Percentiles rank a stretch among this genome's conserved stretches.
Conservation (phyloP, 345 rosid species). For the Camelina hispida region DNA sequence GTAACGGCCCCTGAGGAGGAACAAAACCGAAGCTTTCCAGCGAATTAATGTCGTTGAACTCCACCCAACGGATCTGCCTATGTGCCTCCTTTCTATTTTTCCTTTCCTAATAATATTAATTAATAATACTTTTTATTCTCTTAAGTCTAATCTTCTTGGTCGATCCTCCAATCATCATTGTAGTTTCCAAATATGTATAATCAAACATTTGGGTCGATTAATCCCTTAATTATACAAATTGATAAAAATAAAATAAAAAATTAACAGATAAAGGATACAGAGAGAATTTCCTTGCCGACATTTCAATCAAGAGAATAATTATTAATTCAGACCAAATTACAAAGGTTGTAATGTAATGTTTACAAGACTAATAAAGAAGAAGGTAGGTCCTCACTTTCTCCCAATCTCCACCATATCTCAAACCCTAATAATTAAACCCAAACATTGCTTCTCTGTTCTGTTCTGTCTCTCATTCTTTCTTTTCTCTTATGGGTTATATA, state of each 20-base stretch:
- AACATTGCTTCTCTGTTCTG: background rate
- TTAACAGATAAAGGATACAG: too few relatives aligned
- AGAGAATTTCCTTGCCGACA: constrained; percentile 38
- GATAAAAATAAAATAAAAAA: too few relatives aligned
- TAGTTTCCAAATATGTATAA: background rate
- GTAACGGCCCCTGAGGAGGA: constrained; percentile 14
- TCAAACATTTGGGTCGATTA: too few relatives aligned
- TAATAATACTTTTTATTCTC: background rate
- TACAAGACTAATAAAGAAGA: too few relatives aligned
- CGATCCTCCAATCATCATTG: background rate
- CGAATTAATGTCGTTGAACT: constrained; percentile 36
- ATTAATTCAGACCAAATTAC: background rate
- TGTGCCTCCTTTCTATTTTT: background rate
- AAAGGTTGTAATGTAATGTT: background rate
- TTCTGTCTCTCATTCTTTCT: background rate
- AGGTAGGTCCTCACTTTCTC: constrained; percentile 1
- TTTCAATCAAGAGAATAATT: constrained; percentile 1
- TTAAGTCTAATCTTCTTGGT: constrained; percentile 1
- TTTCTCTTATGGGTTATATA: background rate
- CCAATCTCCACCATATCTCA: background rate
- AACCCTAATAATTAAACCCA: background rate
- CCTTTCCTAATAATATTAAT: background rate
- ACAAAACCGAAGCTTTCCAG: constrained; percentile 19
- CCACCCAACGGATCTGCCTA: constrained; percentile 31
- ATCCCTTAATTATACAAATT: too few relatives aligned